Percentiles rank a stretch among this genome's conserved stretches.
Conservation (phyloP, 148 eudicot genomes). For the Persicaria maculosa region DNA sequence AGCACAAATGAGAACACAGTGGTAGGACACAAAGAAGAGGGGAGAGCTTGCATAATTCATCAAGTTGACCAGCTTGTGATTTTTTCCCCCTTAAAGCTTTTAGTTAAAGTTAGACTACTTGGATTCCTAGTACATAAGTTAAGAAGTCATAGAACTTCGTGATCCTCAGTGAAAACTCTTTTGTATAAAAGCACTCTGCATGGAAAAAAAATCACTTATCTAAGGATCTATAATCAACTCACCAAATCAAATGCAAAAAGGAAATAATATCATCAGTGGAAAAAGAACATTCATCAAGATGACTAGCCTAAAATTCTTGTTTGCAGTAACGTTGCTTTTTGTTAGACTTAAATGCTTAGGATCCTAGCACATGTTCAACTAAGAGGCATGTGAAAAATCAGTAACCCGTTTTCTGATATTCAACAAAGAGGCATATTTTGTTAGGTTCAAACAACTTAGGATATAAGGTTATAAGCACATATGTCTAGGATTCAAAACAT, state of each 20-base stretch:
- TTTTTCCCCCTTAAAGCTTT: background rate
- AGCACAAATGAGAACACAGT: background rate
- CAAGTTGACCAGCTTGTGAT: background rate
- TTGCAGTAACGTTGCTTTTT: background rate
- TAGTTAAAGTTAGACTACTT: background rate
- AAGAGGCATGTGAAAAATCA: background rate
- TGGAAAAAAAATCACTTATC: conserved; percentile 4
- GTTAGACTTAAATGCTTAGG: background rate
- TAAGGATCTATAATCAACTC: background rate
- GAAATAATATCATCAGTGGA: background rate
- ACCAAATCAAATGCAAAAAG: background rate
- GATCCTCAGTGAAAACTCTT: background rate
- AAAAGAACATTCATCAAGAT: background rate
- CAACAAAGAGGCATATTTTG: conserved; percentile 2
- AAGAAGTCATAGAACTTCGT: background rate
- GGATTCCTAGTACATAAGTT: background rate
- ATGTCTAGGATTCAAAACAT: background rate
- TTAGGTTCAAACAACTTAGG: background rate
- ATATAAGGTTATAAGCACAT: background rate
- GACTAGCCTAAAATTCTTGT: background rate
- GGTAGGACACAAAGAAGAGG: background rate
- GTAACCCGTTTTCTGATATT: background rate
- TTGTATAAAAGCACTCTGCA: background rate
- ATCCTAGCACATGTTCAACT: background rate
- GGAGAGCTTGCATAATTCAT: background rate